Evolutionary conservation across 2,329 filamentous ascomycete species (phyloP), one percentile per base, ranked within the genome.

Genomic region (Aspergillus floridensis): DNA sequence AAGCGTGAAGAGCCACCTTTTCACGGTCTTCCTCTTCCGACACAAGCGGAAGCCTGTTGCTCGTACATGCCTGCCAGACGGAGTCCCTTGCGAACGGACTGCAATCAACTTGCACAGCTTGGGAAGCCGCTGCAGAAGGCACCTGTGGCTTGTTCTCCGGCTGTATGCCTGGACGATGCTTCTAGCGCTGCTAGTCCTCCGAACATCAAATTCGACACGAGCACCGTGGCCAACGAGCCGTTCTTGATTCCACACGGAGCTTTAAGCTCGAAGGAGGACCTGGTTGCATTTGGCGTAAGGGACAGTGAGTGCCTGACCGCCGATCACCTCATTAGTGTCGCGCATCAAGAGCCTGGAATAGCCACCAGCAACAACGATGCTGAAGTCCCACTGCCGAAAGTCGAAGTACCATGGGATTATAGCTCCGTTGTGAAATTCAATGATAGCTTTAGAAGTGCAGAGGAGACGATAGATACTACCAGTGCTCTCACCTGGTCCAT

Each of bases 401-500:
- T 51, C 32, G 48, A 41, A 29, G 26, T 31, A 8, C 57, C 59
- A 10, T 46, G 53, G 5, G 49, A 49, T 26, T 49, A 58, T 46
- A 49, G 49, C 46, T 58, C 61, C 12, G 38, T 47, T 22, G 41
- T 47, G 11, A 55, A 51, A 8, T 11, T 54, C 35, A 44, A 61
- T 16, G 53, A 49, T 14, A 22, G 22, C 26, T 61, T 58, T 31
- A 50, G 50, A 14, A 22, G 57, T 29, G 46, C 53, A 11, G 50
- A 49, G 12, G 44, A 46, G 41, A 51, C 52, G 51, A 51, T 16
- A 47, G 29, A 32, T 10, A 50, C 49, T 16, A 16, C 21, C 38
- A 59, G 58, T 47, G 21, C 60, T 11, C 46, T 56, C 5, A 46
- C 60, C 2, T 65, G 64, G 60, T n/a, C 58, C 8, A 35, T 35